Conservation (phyloP, 1,139 yeast species). For the Hemisphaericaspora lyxosophila region DNA sequence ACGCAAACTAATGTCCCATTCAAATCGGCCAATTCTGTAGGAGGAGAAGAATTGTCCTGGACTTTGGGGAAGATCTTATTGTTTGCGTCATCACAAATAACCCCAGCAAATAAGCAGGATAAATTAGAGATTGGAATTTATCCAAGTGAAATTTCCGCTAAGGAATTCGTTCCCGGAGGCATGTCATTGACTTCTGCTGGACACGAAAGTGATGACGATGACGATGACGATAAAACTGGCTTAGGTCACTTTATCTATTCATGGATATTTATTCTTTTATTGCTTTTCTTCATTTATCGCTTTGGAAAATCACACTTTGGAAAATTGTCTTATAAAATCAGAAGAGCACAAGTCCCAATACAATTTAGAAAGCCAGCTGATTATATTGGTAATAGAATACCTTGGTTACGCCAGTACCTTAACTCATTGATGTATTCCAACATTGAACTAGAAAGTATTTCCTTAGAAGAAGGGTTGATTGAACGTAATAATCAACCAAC, state of each 20-base stretch:
- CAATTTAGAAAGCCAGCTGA: constrained; percentile 16
- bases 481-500: constrained; percentile 1
- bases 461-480: constrained; percentile 35
- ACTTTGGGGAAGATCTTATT: constrained; percentile 61
- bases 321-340: constrained; percentile 15
- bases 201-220: constrained; percentile 23
- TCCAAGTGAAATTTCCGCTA: constrained; percentile 52
- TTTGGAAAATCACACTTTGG: constrained; percentile 18
- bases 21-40: constrained; percentile 58
- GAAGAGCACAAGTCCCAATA: constrained; percentile 18
- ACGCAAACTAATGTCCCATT: constrained; percentile 51
- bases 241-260: constrained; percentile 12
- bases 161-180: constrained; percentile 40
- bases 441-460: constrained; percentile 17
- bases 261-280: constrained; percentile 21
- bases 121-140: constrained; percentile 44
- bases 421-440: constrained; percentile 8
- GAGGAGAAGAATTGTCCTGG: constrained; percentile 67
- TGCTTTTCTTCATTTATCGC: constrained; percentile 20
- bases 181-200: constrained; percentile 13
- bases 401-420: constrained; percentile 15
- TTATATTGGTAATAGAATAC: constrained; percentile 18
- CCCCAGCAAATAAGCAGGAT: constrained; percentile 21
- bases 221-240: constrained; percentile 18
- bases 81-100: constrained; percentile 57